A percentile compares a stretch with the other conserved stretches of the same genome.
These are phyloP conservation scores for Paecilomyces fulvus DNA, from an alignment of 2,329 filamentous ascomycete species.

Conservation along the genomic window DNA sequence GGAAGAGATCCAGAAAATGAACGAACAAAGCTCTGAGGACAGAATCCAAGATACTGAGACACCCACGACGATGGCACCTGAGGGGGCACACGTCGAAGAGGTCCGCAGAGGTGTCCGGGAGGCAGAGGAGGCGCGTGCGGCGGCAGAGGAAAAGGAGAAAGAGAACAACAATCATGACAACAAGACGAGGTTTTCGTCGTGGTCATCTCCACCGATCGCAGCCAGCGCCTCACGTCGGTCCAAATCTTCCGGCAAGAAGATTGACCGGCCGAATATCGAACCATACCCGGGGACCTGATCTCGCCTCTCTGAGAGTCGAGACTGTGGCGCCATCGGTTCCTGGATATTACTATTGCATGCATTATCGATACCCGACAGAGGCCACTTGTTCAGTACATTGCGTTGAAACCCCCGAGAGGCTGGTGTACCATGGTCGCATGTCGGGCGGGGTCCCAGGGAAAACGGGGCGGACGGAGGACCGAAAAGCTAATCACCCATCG, in stretches of 20 bases:
- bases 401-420: not conserved
- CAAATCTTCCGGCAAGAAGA: not conserved
- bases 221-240: slow-evolving; percentile 18
- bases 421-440: not conserved
- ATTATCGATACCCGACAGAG: not conserved
- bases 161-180: slow-evolving; percentile 1
- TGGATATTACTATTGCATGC: not conserved
- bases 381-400: not conserved
- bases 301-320: not conserved
- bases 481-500: not conserved
- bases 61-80: slow-evolving; percentile 32
- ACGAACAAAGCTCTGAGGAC: slow-evolving; percentile 24
- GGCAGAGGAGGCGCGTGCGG: slow-evolving; percentile 25
- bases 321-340: not conserved
- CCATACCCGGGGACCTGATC: slow-evolving; percentile 30
- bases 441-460: not conserved
- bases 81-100: slow-evolving; percentile 31
- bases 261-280: slow-evolving; percentile 12
- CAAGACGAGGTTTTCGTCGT: not conserved
- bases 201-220: slow-evolving; percentile 15
- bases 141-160: slow-evolving; percentile 6
- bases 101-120: slow-evolving; percentile 33
- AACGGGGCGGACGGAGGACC: not conserved
- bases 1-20: slow-evolving; percentile 34
- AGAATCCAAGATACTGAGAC: slow-evolving; percentile 27